Percentiles rank a stretch among this genome's conserved stretches.
Conservation (phyloP, 129 eudicot species). For the carrot (Daucus carota) region DNA sequence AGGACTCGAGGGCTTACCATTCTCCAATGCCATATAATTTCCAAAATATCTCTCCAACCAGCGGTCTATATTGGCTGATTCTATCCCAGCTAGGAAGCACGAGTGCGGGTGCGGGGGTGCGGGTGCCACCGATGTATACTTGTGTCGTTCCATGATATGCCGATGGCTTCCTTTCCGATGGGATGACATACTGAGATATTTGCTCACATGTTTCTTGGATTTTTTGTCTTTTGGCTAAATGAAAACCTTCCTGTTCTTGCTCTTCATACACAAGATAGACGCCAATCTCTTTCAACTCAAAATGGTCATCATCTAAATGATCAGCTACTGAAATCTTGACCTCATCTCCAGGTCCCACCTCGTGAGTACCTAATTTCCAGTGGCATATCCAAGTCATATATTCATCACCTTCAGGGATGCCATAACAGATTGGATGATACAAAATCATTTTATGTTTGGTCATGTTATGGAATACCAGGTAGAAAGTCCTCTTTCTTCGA, state of each 20-base stretch:
- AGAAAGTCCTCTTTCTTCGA: too few relatives aligned
- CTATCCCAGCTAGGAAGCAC: too few relatives aligned
- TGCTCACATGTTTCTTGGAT: too few relatives aligned
- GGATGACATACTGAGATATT: not conserved
- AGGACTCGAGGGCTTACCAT: too few relatives aligned
- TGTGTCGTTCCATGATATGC: too few relatives aligned
- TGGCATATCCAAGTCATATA: slow-evolving; percentile 7
- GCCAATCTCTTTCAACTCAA: not conserved
- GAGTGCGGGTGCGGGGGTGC: too few relatives aligned
- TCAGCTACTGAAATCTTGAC: not conserved
- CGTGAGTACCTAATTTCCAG: not conserved
- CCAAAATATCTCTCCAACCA: too few relatives aligned
- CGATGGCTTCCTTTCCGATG: not conserved
- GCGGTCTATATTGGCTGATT: too few relatives aligned
- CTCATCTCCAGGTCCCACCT: not conserved
- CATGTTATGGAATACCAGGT: not conserved
- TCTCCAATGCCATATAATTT: too few relatives aligned
- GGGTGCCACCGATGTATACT: too few relatives aligned
- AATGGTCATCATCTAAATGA: not conserved
- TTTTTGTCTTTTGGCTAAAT: not conserved
- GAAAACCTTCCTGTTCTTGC: too few relatives aligned
- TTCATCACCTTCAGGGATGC: slow-evolving; percentile 1
- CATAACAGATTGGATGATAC: not conserved
- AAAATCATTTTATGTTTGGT: not conserved
- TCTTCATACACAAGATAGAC: not conserved